Evolutionary conservation across 2,329 filamentous ascomycete genomes (phyloP).

Genomic region (Basipetospora chlamydospora): DNA sequence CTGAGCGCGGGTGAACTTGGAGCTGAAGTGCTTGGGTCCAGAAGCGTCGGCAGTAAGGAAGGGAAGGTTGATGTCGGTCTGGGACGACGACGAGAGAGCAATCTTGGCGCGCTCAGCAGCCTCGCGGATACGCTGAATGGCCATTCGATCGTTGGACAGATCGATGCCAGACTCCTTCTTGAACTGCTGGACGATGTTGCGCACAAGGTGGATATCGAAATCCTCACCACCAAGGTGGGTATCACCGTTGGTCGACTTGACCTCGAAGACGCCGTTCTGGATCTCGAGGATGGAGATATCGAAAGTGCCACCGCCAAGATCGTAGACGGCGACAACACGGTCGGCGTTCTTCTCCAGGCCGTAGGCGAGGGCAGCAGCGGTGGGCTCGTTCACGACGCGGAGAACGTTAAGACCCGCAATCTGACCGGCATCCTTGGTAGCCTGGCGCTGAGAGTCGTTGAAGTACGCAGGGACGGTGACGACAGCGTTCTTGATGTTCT

Average conservation of each 20-base stretch:
- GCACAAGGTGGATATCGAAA: slow-evolving; percentile 89
- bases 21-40: slow-evolving; percentile 96
- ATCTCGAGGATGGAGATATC: slow-evolving; percentile 98
- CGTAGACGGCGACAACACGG: slow-evolving; percentile 84
- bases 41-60: slow-evolving; percentile 96
- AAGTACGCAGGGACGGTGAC: slow-evolving; percentile 97
- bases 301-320: slow-evolving; percentile 96
- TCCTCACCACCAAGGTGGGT: slow-evolving; percentile 97
- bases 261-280: slow-evolving; percentile 95
- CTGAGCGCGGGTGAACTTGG: slow-evolving; percentile 81
- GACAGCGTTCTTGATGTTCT: slow-evolving; percentile 86
- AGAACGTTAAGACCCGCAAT: slow-evolving; percentile 93
- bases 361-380: slow-evolving; percentile 87
- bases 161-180: slow-evolving; percentile 93
- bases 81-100: slow-evolving; percentile 84
- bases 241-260: slow-evolving; percentile 98
- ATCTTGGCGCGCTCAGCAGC: slow-evolving; percentile 99
- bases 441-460: slow-evolving; percentile 96
- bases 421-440: slow-evolving; percentile 94
- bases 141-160: slow-evolving; percentile 86
- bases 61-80: slow-evolving; percentile 95
- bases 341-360: slow-evolving; percentile 91
- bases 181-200: slow-evolving; percentile 86
- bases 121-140: slow-evolving; percentile 97
- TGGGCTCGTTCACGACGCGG: slow-evolving; percentile 96